Base-by-base conservation (phyloP, 768 basidiomycete genomes). In the Hirschioporus abietinus region DNA sequence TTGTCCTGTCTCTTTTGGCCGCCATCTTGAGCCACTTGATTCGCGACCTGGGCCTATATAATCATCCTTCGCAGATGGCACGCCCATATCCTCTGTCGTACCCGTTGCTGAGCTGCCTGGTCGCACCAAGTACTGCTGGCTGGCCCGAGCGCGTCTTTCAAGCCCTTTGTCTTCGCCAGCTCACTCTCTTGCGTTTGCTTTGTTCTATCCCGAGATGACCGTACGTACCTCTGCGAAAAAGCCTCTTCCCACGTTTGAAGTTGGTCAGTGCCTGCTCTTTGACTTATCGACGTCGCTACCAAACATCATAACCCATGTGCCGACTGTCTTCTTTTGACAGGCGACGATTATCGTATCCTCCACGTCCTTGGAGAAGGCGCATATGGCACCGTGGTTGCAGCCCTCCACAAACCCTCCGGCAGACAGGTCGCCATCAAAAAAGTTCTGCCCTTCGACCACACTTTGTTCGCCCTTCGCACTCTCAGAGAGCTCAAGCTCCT, bases 391-490 rank as follows among this genome's bases (percentile, higher is more conserved):
- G 95, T 97, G 63, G 92, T 86, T 66, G 92, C 95, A 65, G 96
- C 95, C 35, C 79, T 91, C 42, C 95, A 97, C 78, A 86, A 86
- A 71, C 90, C 92, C 6, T 86, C 88, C 8, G 87, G 89, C 35
- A 87, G 88, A 67, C 87, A 93, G 75, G 94, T 98, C 18, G 96
- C 95, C 58, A 96, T 96, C 80, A 98, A 96, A 85, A 95, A 93
- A 79, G 90, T 97, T 72, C 87, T 92, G 58, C 95, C 95, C 9
- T 96, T 97, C 76, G 95, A 96, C 73, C 95, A 96, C 75, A 90
- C 92, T 35, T 83, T 96, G 76, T 96, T 95, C 80, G 93, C 91
- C 72, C 79, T 96, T 74, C 84, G 91, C 67, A 98, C 95, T 1
- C 80, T 97, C 64, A 85, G 95, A 68, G 96, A 97, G 79, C 83